Base-by-base conservation (phyloP, 1,284 basidiomycete genomes). In the Ustilago curta region DNA sequence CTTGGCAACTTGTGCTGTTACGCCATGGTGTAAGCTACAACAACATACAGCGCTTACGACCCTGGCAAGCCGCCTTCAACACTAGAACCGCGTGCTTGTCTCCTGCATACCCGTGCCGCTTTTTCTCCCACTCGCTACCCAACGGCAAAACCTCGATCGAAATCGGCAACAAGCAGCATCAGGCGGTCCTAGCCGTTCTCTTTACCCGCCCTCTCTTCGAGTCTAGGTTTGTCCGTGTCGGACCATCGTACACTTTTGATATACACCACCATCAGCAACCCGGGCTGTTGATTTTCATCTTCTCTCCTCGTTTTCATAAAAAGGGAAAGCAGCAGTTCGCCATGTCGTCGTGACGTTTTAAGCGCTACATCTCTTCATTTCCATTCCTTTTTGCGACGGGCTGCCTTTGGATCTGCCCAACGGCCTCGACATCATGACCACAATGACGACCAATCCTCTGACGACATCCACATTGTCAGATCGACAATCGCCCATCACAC, bases 221-320 rank as follows among this genome's bases (percentile, higher is more conserved):
- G n/a, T n/a, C n/a, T n/a, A n/a, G n/a, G n/a, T n/a, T 7, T 14
- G 23, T 45, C 23, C 16, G 27, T 45, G 42, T 25, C 21, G 11
- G 11, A 23, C 23, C 8, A 14, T 23, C 42, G 19, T 11, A 5
- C 27, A 27, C 19, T 8, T 8, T 55, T 45, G 19, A 55, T 45
- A 55, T 55, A 55, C 53, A 55, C 42, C 53, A 48, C 29, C 47
- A 32, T 27, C 27, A 27, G 27, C n/a, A n/a, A n/a, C n/a, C n/a
- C n/a, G n/a, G n/a, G n/a, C n/a, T n/a, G n/a, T n/a, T n/a, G n/a
- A n/a, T n/a, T n/a, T n/a, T n/a, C n/a, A n/a, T n/a, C n/a, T n/a
- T n/a, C n/a, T n/a, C n/a, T 27, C 27, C 27, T 27, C 27, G n/a
- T n/a, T 27, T 27, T 27, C 27, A 27, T 27, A 27, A 27, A 27